Evolutionary conservation across 768 basidiomycete species (phyloP).

Genomic region (Pisolithus albus): DNA sequence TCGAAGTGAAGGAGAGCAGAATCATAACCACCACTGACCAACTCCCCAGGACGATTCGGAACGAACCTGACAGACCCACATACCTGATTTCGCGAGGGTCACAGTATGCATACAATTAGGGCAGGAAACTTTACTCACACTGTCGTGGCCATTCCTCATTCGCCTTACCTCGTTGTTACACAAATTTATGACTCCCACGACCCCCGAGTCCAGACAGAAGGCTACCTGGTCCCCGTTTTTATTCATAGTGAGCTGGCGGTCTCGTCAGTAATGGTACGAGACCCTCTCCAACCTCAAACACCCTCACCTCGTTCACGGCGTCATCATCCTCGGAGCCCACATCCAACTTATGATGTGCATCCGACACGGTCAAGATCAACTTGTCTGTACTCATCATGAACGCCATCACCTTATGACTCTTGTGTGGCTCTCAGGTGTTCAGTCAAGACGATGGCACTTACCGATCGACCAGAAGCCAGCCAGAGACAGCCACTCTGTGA

Average conservation of each 20-base stretch:
- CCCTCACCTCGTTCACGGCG: conserved; percentile 57
- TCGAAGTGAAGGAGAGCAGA: conserved; percentile 63
- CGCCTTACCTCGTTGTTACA: conserved; percentile 37
- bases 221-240: conserved; percentile 47
- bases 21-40: conserved; percentile 78
- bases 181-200: conserved; percentile 60
- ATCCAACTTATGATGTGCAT: conserved; percentile 42
- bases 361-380: conserved; percentile 46
- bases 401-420: conserved; percentile 21
- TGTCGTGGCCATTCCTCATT: conserved; percentile 60
- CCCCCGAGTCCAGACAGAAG: conserved; percentile 65
- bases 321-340: conserved; percentile 50
- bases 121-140: conserved; percentile 36
- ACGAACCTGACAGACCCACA: conserved; percentile 67
- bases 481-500: conserved; percentile 44
- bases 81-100: conserved; percentile 39
- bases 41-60: conserved; percentile 60
- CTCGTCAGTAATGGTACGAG: conserved; percentile 16
- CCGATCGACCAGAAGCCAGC: conserved; percentile 60
- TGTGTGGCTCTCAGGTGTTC: not conserved
- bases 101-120: not conserved
- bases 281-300: not conserved
- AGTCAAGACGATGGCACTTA: conserved; percentile 19
- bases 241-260: conserved; percentile 60
- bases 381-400: conserved; percentile 42